These are phyloP conservation scores for Venturia effusa DNA, from an alignment of 2,329 filamentous ascomycete species.

Conservation along the genomic window DNA sequence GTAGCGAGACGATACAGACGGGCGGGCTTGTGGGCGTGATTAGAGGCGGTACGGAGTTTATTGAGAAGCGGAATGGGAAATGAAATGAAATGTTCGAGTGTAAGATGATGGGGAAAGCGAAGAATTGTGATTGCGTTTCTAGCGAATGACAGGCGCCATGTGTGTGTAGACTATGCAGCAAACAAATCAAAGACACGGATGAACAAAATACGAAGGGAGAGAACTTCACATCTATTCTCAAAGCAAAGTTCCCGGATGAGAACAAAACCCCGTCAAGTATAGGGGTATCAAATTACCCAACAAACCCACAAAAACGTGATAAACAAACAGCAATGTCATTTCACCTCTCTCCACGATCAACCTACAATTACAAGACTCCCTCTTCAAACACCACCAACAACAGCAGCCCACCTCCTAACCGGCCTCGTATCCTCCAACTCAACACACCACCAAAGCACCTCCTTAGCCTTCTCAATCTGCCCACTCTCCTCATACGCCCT, in stretches of 20 bases:
- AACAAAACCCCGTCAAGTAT: too few relatives aligned
- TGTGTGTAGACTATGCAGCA: too few relatives aligned
- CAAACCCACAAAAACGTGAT: too few relatives aligned
- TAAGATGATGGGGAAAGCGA: too few relatives aligned
- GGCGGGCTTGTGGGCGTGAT: slow-evolving; percentile 87
- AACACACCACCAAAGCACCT: slow-evolving; percentile 95
- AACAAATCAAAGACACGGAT: too few relatives aligned
- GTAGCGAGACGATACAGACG: slow-evolving; percentile 79
- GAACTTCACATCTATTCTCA: too few relatives aligned
- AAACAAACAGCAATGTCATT: neutral
- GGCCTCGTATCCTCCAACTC: slow-evolving; percentile 81
- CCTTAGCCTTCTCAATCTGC: slow-evolving; percentile 77
- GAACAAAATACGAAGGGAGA: too few relatives aligned
- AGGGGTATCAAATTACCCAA: too few relatives aligned
- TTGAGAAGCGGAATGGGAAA: neutral
- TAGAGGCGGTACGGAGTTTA: slow-evolving; percentile 70
- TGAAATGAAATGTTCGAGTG: neutral
- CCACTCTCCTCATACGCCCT: slow-evolving; percentile 80
- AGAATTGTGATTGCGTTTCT: neutral
- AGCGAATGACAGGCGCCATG: too few relatives aligned
- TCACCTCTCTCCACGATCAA: neutral
- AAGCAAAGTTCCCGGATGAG: too few relatives aligned
- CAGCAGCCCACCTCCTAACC: slow-evolving; percentile 65
- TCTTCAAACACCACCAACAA: slow-evolving; percentile 22
- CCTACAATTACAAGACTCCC: neutral